A percentile compares a stretch with the other conserved stretches of the same genome.
phyloP scores from a whole-genome alignment of 2,329 filamentous ascomycete species.

The Alternaria solani region DNA sequence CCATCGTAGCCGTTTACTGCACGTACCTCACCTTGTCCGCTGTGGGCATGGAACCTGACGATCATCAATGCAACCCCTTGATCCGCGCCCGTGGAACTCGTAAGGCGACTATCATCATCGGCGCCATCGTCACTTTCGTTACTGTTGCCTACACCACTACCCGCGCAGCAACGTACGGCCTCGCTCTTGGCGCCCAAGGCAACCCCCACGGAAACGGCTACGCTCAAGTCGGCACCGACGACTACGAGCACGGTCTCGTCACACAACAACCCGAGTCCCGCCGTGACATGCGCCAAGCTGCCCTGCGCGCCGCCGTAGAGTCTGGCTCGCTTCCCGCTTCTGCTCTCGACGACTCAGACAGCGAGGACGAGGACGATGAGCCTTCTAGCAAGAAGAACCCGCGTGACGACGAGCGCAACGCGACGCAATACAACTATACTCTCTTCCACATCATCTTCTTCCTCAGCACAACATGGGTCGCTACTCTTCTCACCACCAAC shows the following conservation, averaged over 20 bases:
- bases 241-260: constrained; percentile 83
- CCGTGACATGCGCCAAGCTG: constrained; percentile 91
- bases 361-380: constrained; percentile 70
- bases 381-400: constrained; percentile 60
- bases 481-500: constrained; percentile 85
- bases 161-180: constrained; percentile 88
- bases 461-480: constrained; percentile 94
- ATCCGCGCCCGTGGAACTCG: constrained; percentile 85
- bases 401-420: constrained; percentile 86
- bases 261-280: constrained; percentile 82
- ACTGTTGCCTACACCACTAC: constrained; percentile 98
- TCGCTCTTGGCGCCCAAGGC: constrained; percentile 72
- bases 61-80: constrained; percentile 92
- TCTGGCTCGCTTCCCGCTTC: constrained; percentile 91
- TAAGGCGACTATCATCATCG: constrained; percentile 88
- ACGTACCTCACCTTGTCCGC: constrained; percentile 98
- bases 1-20: constrained; percentile 97
- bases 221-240: constrained; percentile 70
- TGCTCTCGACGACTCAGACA: constrained; percentile 78
- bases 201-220: constrained; percentile 63
- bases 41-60: constrained; percentile 97
- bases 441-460: constrained; percentile 99
- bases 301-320: constrained; percentile 88
- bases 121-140: constrained; percentile 93
- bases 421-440: constrained; percentile 95